These are phyloP conservation scores for Hericium coralloides DNA, from an alignment of 768 basidiomycete species.

Conservation along the genomic window DNA sequence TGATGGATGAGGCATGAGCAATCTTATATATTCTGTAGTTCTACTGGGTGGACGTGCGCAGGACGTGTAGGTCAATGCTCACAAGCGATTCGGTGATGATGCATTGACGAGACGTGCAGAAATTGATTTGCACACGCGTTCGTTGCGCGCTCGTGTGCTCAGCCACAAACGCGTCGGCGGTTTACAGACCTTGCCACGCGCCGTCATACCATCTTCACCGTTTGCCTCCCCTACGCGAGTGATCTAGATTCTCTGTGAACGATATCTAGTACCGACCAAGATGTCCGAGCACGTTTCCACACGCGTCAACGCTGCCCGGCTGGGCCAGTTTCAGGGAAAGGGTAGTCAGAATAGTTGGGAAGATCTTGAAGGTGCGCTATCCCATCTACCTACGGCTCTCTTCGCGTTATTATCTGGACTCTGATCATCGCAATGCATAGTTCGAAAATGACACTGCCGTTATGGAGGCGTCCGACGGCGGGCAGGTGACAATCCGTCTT, in stretches of 20 bases:
- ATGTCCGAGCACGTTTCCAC: conserved; percentile 1
- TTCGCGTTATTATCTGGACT: background rate
- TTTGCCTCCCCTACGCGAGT: background rate
- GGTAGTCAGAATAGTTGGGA: conserved; percentile 9
- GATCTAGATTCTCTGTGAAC: background rate
- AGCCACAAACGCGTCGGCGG: background rate
- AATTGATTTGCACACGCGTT: background rate
- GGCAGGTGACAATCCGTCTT: conserved; percentile 6
- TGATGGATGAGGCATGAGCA: background rate
- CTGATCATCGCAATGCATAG: background rate
- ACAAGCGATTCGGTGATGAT: no score
- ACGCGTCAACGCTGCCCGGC: conserved; percentile 10
- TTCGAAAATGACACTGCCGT: conserved; percentile 7
- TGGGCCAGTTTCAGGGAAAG: conserved; percentile 4
- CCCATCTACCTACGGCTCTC: no score
- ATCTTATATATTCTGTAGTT: background rate
- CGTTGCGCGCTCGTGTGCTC: background rate
- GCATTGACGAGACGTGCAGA: no score
- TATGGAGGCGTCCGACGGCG: conserved; percentile 12
- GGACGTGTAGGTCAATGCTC: no score
- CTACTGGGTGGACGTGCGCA: no score
- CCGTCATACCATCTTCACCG: background rate
- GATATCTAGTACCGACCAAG: background rate
- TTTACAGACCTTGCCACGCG: background rate
- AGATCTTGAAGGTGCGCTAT: conserved; percentile 9